Evolutionary conservation across 2,329 filamentous ascomycete species (phyloP).

Genomic region (Fusarium proliferatum): DNA sequence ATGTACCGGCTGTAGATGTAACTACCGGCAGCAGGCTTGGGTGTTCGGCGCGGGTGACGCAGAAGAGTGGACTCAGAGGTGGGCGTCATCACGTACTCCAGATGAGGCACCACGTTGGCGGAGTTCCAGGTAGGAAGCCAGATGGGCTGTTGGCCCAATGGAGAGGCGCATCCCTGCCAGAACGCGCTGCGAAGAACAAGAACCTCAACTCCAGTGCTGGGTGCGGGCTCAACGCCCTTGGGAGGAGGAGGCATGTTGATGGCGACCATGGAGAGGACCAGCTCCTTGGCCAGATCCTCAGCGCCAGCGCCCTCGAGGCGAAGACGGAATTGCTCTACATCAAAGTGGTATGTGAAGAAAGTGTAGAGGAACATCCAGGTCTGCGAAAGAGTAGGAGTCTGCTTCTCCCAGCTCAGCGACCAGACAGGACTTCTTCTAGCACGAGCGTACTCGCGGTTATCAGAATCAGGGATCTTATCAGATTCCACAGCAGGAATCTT

Average conservation of each 20-base stretch:
- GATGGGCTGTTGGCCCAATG: constrained; percentile 69
- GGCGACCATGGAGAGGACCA: constrained; percentile 53
- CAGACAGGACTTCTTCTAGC: constrained; percentile 60
- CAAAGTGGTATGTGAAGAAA: constrained; percentile 52
- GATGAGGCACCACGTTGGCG: constrained; percentile 51
- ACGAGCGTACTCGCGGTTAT: constrained; percentile 60
- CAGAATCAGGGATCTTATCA: constrained; percentile 40
- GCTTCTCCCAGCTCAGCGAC: constrained; percentile 54
- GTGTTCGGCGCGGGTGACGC: constrained; percentile 74
- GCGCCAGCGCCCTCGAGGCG: constrained; percentile 34
- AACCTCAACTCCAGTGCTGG: constrained; percentile 46
- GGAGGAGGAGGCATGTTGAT: constrained; percentile 55
- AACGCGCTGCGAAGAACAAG: constrained; percentile 64
- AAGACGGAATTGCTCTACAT: constrained; percentile 40
- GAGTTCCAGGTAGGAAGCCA: constrained; percentile 63
- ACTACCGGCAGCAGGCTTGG: constrained; percentile 74
- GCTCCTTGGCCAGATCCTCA: constrained; percentile 43
- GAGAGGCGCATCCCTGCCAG: constrained; percentile 75
- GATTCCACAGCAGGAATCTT: constrained; percentile 33
- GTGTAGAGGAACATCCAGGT: constrained; percentile 62
- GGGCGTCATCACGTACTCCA: constrained; percentile 48
- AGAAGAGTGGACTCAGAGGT: constrained; percentile 48
- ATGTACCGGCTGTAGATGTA: constrained; percentile 81
- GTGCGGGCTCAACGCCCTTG: constrained; percentile 46
- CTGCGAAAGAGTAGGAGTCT: constrained; percentile 57